Evolutionary conservation across 208 protist species (phyloP).

Genomic region (Acanthamoeba lenticulata): DNA sequence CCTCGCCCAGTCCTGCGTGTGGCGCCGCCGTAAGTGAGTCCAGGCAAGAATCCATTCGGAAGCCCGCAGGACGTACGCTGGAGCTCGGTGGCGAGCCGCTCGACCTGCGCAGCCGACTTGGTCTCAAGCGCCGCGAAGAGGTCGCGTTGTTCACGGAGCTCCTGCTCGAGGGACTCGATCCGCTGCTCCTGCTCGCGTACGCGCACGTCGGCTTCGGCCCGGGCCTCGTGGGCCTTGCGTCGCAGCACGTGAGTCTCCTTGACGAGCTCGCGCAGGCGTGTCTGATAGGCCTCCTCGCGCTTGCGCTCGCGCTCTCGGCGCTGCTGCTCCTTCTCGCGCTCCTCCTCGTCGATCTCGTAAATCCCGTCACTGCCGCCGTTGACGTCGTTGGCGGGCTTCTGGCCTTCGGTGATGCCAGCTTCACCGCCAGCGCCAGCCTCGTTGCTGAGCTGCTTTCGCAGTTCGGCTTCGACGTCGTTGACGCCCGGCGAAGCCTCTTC

Average conservation of each 20-base stretch:
- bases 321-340: background rate
- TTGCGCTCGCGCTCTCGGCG: background rate
- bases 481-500: background rate
- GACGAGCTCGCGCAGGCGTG: background rate
- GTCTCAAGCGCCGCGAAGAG: background rate
- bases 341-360: background rate
- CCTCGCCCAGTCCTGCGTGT: background rate
- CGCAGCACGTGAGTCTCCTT: background rate
- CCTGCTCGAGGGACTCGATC: background rate
- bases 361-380: background rate
- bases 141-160: background rate
- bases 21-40: background rate
- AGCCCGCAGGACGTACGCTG: background rate
- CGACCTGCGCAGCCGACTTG: constrained; percentile 22
- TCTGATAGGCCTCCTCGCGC: background rate
- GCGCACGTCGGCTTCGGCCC: background rate
- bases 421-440: background rate
- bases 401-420: background rate
- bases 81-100: constrained; percentile 22
- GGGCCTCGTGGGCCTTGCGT: background rate
- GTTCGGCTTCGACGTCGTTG: background rate
- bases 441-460: background rate
- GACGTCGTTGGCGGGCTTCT: too few relatives aligned
- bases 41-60: background rate
- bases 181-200: background rate